phyloP scores from a whole-genome alignment of 257 asterid species.

The Rhazya stricta region DNA sequence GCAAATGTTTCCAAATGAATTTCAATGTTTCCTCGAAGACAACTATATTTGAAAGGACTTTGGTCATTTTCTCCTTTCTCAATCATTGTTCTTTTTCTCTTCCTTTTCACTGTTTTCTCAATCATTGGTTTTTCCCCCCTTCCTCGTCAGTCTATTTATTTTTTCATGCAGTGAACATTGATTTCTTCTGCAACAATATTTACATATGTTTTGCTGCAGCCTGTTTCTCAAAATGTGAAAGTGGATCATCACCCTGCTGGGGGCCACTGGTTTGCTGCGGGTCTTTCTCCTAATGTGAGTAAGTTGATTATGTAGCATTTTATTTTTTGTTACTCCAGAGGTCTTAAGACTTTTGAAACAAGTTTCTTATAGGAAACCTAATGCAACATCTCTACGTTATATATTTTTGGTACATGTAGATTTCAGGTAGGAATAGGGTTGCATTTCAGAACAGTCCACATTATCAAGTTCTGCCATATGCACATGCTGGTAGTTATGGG shows the following conservation, averaged over 20 bases:
- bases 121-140: background rate
- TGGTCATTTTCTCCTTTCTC: background rate
- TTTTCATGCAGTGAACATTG: slow-evolving; percentile 1
- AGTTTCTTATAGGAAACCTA: slow-evolving; percentile 1
- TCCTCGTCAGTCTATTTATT: background rate
- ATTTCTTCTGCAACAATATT: slow-evolving; percentile 10
- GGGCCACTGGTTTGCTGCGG: slow-evolving; percentile 99
- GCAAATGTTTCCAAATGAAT: background rate
- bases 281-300: slow-evolving; percentile 98
- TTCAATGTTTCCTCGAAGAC: background rate
- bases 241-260: slow-evolving; percentile 98
- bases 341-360: background rate
- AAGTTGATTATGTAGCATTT: slow-evolving; percentile 21
- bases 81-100: background rate
- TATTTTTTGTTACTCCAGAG: background rate
- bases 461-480: slow-evolving; percentile 64
- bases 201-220: slow-evolving; percentile 39
- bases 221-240: slow-evolving; percentile 76
- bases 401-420: slow-evolving; percentile 39
- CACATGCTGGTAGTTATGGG: slow-evolving; percentile 90
- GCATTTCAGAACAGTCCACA: slow-evolving; percentile 73
- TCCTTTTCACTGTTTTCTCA: no score
- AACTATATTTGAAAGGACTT: background rate
- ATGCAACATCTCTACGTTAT: background rate
- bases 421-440: slow-evolving; percentile 61